Base-by-base conservation (phyloP, 1,139 yeast species). In the Candida sp. region DNA sequence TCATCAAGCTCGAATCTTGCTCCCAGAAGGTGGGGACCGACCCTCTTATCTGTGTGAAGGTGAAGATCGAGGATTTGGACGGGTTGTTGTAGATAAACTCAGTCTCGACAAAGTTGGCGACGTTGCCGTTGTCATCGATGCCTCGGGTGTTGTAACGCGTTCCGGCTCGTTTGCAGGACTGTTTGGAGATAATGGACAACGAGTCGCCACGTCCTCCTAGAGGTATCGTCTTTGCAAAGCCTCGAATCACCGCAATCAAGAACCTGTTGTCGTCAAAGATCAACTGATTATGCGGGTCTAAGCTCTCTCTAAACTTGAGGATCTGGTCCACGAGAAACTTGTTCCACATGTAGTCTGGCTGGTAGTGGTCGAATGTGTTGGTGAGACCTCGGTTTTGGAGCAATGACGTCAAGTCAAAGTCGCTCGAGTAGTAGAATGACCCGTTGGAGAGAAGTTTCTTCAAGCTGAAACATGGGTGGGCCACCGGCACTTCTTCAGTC, bases 1-100 rank as follows among this genome's bases (percentile, higher is more conserved):
- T 86, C 17, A 94, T 88, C 50, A 86, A 70, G 9, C 90, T 87
- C 1, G 96, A 85, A 62, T 93, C 98, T 67, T 96, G 99, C 66
- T 96, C 99, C 99, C 99, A 96, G 65, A 96, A 96, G 1, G 96
- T 80, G 0, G 99, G 99, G 3, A 94, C 94, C 12, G 97, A 89
- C 3, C 99, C 99, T 66, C 99, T 78, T 12, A 94, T 83, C 67
- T 93, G 97, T 1, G 89, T 84, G 66, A 86, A 93, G 2, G 98
- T 85, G 65, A 84, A 91, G 34, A 86, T 77, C 47, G 82, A 82
- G 4, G 62, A 52, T 35, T 65, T 66, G 8, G 73, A 57, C 9
- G 75, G 72, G 1, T 83, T 80, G 49, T 78, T 74, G 65, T 81
- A 84, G 34, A 94, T 86, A 44, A 91, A 81, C 67, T 96, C 99